phyloP scores from a whole-genome alignment of 2,329 filamentous ascomycete species.

The Lachnellula subtilissima region DNA sequence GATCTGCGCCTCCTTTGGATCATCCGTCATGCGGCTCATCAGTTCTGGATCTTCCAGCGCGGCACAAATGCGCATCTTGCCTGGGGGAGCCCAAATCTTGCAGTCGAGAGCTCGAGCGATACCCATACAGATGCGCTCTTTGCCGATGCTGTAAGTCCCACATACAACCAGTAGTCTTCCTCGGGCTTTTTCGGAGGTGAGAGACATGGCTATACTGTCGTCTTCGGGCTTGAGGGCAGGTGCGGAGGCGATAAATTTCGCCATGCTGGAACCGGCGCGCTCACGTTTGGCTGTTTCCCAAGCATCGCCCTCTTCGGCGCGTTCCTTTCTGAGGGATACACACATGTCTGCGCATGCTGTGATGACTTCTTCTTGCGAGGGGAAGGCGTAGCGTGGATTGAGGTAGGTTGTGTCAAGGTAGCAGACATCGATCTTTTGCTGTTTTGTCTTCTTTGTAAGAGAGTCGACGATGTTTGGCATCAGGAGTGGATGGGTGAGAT shows the following conservation, averaged over 20 bases:
- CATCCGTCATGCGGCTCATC: conserved; percentile 66
- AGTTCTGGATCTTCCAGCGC: conserved; percentile 85
- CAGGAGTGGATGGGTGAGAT: conserved; percentile 76
- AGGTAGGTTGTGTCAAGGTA: conserved; percentile 98
- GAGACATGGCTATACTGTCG: conserved; percentile 22
- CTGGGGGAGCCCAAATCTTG: conserved; percentile 82
- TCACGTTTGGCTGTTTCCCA: conserved; percentile 54
- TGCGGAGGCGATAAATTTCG: conserved; percentile 51
- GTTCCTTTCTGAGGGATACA: conserved; percentile 66
- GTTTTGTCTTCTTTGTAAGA: conserved; percentile 63
- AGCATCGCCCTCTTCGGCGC: conserved; percentile 49
- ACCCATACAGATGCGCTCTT: conserved; percentile 90
- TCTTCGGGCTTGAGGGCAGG: conserved; percentile 24
- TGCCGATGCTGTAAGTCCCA: conserved; percentile 96
- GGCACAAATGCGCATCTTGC: conserved; percentile 78
- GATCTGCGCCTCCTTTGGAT: conserved; percentile 83
- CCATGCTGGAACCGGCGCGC: conserved; percentile 54
- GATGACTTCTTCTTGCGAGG: conserved; percentile 82
- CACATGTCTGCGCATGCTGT: conserved; percentile 83
- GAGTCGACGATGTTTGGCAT: conserved; percentile 69
- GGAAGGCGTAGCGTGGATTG: conserved; percentile 92
- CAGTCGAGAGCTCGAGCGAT: conserved; percentile 80
- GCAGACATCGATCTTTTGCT: conserved; percentile 90
- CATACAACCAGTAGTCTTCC: conserved; percentile 84
- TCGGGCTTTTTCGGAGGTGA: conserved; percentile 32